A percentile compares a stretch with the other conserved stretches of the same genome.
Evolutionary conservation across 2,329 filamentous ascomycete genomes (phyloP).

Genomic region (Dothidotthia symphoricarpi): DNA sequence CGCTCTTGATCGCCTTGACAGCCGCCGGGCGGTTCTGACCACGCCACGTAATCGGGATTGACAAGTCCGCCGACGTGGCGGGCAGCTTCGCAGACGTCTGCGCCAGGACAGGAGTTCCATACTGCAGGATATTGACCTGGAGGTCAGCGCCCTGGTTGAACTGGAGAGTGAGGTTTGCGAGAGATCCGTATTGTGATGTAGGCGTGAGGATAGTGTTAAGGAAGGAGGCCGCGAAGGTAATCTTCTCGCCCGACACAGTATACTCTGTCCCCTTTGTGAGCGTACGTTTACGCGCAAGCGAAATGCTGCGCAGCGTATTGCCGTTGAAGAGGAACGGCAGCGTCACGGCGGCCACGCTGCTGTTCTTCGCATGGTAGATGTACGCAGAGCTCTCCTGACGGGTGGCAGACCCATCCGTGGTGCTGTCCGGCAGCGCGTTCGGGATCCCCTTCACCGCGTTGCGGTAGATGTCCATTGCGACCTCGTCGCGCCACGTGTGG

Average conservation of each 20-base stretch:
- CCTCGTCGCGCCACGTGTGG: slow-evolving; percentile 53
- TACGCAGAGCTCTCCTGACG: slow-evolving; percentile 54
- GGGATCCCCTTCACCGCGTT: slow-evolving; percentile 45
- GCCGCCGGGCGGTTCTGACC: slow-evolving; percentile 53
- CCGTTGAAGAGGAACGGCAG: slow-evolving; percentile 56
- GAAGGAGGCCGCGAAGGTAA: slow-evolving; percentile 52
- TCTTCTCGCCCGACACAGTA: slow-evolving; percentile 42
- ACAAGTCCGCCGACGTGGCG: slow-evolving; percentile 43
- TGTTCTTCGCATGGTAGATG: slow-evolving; percentile 55
- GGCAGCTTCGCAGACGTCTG: slow-evolving; percentile 1
- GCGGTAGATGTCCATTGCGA: slow-evolving; percentile 50
- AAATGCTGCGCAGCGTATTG: slow-evolving; percentile 49
- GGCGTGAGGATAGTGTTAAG: slow-evolving; percentile 47
- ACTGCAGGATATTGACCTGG: slow-evolving; percentile 53
- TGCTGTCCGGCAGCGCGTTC: slow-evolving; percentile 56
- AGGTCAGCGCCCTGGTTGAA: slow-evolving; percentile 55
- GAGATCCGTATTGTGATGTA: slow-evolving; percentile 46
- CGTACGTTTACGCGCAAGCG: slow-evolving; percentile 34
- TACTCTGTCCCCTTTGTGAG: slow-evolving; percentile 49
- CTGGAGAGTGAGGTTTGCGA: slow-evolving; percentile 52
- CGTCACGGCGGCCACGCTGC: slow-evolving; percentile 43
- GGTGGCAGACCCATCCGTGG: slow-evolving; percentile 48
- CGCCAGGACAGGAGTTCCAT: slow-evolving; percentile 48
- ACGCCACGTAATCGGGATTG: slow-evolving; percentile 54
- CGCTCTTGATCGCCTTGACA: slow-evolving; percentile 50